phyloP scores from a whole-genome alignment of 1,284 basidiomycete genomes.

The Neolentinus lepideus region DNA sequence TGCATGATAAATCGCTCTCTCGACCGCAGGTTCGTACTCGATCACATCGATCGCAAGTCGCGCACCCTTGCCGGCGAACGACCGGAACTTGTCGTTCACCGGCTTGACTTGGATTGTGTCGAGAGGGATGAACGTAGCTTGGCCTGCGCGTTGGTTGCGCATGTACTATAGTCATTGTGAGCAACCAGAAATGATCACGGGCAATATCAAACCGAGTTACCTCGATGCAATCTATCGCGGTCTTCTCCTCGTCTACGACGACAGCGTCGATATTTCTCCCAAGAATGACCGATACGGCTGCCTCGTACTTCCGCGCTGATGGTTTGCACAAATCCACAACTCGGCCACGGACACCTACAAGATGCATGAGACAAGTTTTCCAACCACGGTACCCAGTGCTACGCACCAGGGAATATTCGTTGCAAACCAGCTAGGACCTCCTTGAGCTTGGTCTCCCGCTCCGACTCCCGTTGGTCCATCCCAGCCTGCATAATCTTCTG shows the following conservation, averaged over 20 bases:
- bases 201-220: constrained; percentile 26
- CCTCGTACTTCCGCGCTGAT: constrained; percentile 87
- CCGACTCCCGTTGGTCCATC: constrained; percentile 79
- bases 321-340: constrained; percentile 93
- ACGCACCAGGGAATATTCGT: constrained; percentile 76
- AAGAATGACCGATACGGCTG: constrained; percentile 90
- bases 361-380: background rate
- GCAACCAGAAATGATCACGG: background rate
- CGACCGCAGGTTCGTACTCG: constrained; percentile 79
- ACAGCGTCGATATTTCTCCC: constrained; percentile 95
- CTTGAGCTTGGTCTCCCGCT: constrained; percentile 79
- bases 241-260: constrained; percentile 94
- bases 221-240: constrained; percentile 96
- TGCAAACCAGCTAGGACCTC: constrained; percentile 83
- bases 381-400: background rate
- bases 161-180: constrained; percentile 61
- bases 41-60: constrained; percentile 94
- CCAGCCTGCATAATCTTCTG: constrained; percentile 85
- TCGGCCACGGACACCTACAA: constrained; percentile 77
- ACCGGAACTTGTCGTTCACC: constrained; percentile 91
- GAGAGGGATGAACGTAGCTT: constrained; percentile 95
- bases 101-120: constrained; percentile 95
- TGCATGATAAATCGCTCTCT: constrained; percentile 93
- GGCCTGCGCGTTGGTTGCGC: constrained; percentile 89
- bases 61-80: constrained; percentile 81